Base-by-base conservation (phyloP, 129 eudicot genomes). In the Glebionis coronaria region DNA sequence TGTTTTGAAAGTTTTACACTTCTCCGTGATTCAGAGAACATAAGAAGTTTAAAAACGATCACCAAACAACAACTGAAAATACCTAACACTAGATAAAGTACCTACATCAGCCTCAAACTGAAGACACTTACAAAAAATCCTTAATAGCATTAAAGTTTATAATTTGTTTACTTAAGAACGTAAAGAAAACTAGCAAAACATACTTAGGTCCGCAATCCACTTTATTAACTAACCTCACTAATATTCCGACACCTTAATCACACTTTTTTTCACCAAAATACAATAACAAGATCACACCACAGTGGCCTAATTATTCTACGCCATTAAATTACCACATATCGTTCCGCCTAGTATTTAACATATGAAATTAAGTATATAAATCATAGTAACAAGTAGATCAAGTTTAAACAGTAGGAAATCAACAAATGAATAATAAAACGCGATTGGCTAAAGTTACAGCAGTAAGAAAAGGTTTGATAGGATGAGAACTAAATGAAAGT, bases 21-120 rank as follows among this genome's bases (percentile, higher is more conserved):
- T 31, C 38, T 49, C 52, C 20, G 18, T 35, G 1, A 60, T 8
- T 71, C 29, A n/a, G 2, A 27, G 35, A 16, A 58, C 29, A 49
- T 9, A 46, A 57, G 5, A 13, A 44, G n/a, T n/a, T 27, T 16
- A 15, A 3, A 44, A 56, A 38, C 0, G 64, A 69, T 16, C 56
- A 44, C 40, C 63, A 70, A 13, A 70, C 44, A 27, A 58, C 7
- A 58, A 15, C 57, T 56, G 51, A 53, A 53, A 35, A 40, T 38
- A 31, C 9, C 9, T 1, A 31, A 31, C 40, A 6, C 9, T 5
- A 31, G 40, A 31, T 31, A 31, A 31, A 31, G 40, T 49, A n/a
- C 16, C 50, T 10, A 46, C 58, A 68, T 13, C 72, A 11, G 52
- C 62, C 18, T 14, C 21, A 42, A 55, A 42, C 42, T 31, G 12